Evolutionary conservation across 192 early-diverging fungal species (phyloP), one percentile per base, ranked within the genome.

Genomic region (Entomortierella lignicola): DNA sequence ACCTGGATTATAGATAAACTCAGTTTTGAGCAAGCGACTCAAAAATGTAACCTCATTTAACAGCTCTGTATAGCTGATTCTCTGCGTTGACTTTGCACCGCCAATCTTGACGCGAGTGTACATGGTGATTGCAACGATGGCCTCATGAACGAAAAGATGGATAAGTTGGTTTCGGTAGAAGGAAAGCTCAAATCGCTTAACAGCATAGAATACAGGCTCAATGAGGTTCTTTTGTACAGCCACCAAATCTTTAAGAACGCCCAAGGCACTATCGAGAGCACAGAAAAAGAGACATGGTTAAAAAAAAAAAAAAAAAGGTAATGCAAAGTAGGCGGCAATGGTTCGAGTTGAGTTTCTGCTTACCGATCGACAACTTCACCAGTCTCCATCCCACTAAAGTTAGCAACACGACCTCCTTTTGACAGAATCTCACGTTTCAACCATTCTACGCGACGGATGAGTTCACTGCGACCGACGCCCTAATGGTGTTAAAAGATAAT

Each of bases 131-230:
- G 90, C 91, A 13, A 93, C 81, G 58, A 94, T 94, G 2, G 92
- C 92, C 89, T 69, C 66, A 47, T 77, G 64, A 26, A 71, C 60
- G 56, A 85, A 70, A 8, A 71, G 39, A 30, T 74, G 69, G 32
- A 73, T 81, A n/a, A 94, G 92, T 71, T 94, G 92, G 59, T 95
- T 95, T 31, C 94, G 85, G 73, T 95, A 95, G 66, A 91, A 94
- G 44, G 88, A 90, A 2, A 95, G 82, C 74, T 94, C 93, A 66
- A 95, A 95, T 32, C 92, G 86, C 77, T 93, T 94, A 21, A 91
- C 84, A 6, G 89, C 92, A 69, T 93, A 94, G 81, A 92, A 95
- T 8, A 93, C 91, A 20, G 91, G 89, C 62, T 95, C 94, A 21
- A 95, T 71, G n/a, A 95, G 80, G 37, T 94, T 93, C 56, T 85